These are phyloP conservation scores for Termitomyces sp. DNA, from an alignment of 768 basidiomycete species.

Conservation along the genomic window DNA sequence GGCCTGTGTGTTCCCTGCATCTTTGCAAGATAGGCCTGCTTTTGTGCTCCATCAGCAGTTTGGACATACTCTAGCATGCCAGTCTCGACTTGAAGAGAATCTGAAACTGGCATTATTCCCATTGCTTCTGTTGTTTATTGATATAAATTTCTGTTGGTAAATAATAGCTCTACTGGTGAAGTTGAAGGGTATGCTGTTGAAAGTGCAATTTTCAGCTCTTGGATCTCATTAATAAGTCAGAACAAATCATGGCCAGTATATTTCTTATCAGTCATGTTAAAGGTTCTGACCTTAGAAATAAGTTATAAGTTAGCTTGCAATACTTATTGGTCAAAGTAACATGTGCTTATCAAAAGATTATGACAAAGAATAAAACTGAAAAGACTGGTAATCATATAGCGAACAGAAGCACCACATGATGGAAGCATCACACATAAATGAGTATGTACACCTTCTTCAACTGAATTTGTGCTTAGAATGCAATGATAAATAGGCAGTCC, in stretches of 20 bases:
- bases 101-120: not conserved
- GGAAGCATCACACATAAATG: not conserved
- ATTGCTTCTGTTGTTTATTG: not conserved
- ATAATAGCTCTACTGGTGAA: constrained; percentile 1
- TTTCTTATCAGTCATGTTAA: constrained; percentile 18
- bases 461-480: not conserved
- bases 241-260: constrained; percentile 18
- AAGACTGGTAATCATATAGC: not conserved
- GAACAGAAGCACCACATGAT: not conserved
- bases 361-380: not conserved
- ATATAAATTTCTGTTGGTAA: constrained; percentile 15
- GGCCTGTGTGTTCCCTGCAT: constrained; percentile 23
- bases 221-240: constrained; percentile 7
- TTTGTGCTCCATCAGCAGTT: not conserved
- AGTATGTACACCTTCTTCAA: not conserved
- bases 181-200: not conserved
- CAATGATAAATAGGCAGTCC: not conserved
- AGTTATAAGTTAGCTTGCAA: too few relatives aligned
- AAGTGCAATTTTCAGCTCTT: constrained; percentile 3
- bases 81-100: not conserved
- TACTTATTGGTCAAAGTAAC: too few relatives aligned
- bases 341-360: not conserved
- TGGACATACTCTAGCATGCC: not conserved
- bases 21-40: not conserved
- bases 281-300: constrained; percentile 25